Base-by-base conservation (phyloP, 495 filamentous ascomycete genomes). In the Hamigera avellanea region DNA sequence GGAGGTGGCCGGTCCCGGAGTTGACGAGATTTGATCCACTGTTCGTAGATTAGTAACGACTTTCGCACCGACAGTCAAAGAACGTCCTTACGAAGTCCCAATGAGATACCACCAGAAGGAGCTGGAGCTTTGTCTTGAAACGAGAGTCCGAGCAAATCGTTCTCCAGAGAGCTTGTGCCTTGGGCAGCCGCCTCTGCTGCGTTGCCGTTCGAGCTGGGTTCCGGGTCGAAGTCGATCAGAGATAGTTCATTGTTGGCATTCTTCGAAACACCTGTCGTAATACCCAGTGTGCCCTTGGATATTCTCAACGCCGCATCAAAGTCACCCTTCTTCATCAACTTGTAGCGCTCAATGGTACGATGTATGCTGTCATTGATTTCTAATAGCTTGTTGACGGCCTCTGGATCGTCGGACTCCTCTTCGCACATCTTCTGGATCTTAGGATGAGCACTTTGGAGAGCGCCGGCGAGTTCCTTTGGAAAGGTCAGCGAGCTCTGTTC, bases 351-450 rank as follows among this genome's bases (percentile, higher is more conserved):
- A 36, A 96, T 82, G 1, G 91, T 96, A 39, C 88, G 78, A 52
- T 95, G 86, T 73, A 98, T 98, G 59, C 86, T 94, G 54, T 98
- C 93, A 52, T 96, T 96, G 43, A 98, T 95, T 56, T 98, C 86
- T 26, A 96, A 67, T 17, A 98, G 62, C 62, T 96, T 95, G 30
- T 84, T 82, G 8, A 98, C 91, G 12, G 91, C 91, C 60, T 95
- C 93, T 32, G 84, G 75, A 51, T 98, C 91, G 27, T 96, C 91
- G 10, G 85, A 94, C 52, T 98, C 91, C 50, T 96, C 91, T 53
- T 98, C 93, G 53, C 93, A 95, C 88, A 98, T 98, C 62, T 81
- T 94, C 50, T 95, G 87, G 38, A 96, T 98, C 64, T 98, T 96
- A 1, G 91, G 93, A 36, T 96, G 93, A 8, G 91, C 93, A 45